A percentile compares a stretch with the other conserved stretches of the same genome.
phyloP scores from a whole-genome alignment of 164 flowering plant species.

The Protea cynaroides region DNA sequence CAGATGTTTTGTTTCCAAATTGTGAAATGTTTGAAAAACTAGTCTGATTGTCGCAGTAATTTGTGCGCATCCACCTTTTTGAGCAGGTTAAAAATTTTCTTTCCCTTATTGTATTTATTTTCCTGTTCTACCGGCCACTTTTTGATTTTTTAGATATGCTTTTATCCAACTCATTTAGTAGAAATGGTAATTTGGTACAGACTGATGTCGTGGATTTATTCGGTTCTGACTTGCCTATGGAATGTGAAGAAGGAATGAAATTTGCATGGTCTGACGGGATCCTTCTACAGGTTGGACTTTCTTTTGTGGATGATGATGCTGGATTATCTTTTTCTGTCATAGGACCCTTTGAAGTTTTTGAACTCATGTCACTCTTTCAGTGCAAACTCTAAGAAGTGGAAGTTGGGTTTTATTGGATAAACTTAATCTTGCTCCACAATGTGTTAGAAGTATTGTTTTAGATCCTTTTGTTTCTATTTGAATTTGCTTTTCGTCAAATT shows the following conservation, averaged over 20 bases:
- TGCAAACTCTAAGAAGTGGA: slow-evolving; percentile 84
- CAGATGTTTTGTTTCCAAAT: too few relatives aligned
- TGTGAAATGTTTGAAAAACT: slow-evolving; percentile 97
- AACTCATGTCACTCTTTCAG: neutral
- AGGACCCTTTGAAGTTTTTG: neutral
- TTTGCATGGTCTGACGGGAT: slow-evolving; percentile 99
- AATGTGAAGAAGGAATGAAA: slow-evolving; percentile 71
- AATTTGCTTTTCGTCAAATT: neutral
- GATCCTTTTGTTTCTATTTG: neutral
- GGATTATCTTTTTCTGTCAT: neutral
- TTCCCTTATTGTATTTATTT: neutral
- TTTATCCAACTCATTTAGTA: neutral
- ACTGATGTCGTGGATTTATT: slow-evolving; percentile 95
- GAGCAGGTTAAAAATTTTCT: slow-evolving; percentile 61
- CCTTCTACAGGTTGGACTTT: slow-evolving; percentile 66
- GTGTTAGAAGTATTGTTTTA: slow-evolving; percentile 66
- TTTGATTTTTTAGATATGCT: neutral
- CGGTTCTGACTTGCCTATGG: slow-evolving; percentile 94
- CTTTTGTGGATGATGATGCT: neutral
- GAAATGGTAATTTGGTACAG: slow-evolving; percentile 37
- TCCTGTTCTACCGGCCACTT: neutral
- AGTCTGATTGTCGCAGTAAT: slow-evolving; percentile 77
- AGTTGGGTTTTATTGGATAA: slow-evolving; percentile 96
- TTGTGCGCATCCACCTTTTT: slow-evolving; percentile 89
- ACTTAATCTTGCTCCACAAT: slow-evolving; percentile 95